Evolutionary conservation across 441 rosid genomes (phyloP), one percentile per base, ranked within the genome.

Genomic region (Aquilaria agallochum): DNA sequence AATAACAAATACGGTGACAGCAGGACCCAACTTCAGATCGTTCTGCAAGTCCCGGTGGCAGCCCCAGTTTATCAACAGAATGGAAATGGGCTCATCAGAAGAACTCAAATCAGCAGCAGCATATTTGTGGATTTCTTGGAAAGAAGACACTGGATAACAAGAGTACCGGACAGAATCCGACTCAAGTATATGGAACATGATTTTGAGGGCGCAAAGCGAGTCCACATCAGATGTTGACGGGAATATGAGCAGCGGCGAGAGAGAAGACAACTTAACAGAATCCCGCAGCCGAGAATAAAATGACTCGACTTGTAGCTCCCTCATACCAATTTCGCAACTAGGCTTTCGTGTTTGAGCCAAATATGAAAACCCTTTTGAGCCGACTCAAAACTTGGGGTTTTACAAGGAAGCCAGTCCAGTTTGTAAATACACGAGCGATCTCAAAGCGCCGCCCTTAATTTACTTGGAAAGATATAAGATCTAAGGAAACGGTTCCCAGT

Each of bases 181-280:
- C 70, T 87, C 96, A 2, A 91, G 94, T 50, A 94, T 68, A 62
- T 87, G 95, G 60, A 86, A 85, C 40, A 89, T 79, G 49, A 87
- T 79, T 78, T 89, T 91, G 56, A 94, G 90, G 14, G 99, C 82
- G 60, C 95, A 91, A 2, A 94, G 77, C 3, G 96, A 94, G 55
- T 94, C 97, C 12, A 78, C 99, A 64, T 91, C 97, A 2, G 95
- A 94, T 4, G 96, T 82, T 1, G 97, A 91, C 9, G 98, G 97
- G 72, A 94, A 91, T 54, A 94, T 84, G 57, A 91, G 80, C 34
- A 94, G 82, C 3, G 96, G 96, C 31, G 88, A 70, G 53, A 76
- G 69, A 27, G 87, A 71, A 1, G 84, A 80, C 53, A 80, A 75
- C 51, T 72, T 53, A 1, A 83, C 89, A 3, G 97, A 90, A 65